These are phyloP conservation scores for Chrysoporthe puriensis DNA, from an alignment of 2,329 filamentous ascomycete genomes.

Conservation along the genomic window DNA sequence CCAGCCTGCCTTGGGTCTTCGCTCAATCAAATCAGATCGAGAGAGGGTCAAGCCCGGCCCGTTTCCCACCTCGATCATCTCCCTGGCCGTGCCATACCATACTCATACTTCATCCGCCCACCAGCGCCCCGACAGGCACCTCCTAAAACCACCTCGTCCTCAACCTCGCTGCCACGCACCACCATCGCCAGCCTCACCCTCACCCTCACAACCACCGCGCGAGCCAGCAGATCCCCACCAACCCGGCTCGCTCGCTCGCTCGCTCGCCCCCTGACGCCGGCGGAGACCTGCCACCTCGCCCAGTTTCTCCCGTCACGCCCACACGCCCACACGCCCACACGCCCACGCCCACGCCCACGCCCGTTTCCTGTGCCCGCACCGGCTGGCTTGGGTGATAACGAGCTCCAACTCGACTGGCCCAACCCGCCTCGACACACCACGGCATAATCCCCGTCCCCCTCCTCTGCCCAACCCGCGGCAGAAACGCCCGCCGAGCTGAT, in stretches of 20 bases:
- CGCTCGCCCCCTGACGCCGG: constrained; percentile 11
- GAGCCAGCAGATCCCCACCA: neutral
- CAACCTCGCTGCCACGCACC: neutral
- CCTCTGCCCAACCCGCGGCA: constrained; percentile 13
- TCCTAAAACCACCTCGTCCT: constrained; percentile 13
- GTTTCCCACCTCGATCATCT: constrained; percentile 9
- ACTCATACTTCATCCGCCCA: constrained; percentile 10
- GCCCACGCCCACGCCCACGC: too few relatives aligned
- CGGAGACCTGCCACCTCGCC: constrained; percentile 9
- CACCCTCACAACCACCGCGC: neutral
- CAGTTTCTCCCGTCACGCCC: constrained; percentile 1
- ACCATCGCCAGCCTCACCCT: neutral
- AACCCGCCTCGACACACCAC: neutral
- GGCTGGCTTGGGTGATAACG: neutral
- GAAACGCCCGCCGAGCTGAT: constrained; percentile 7
- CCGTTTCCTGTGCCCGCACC: too few relatives aligned
- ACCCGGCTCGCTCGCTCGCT: neutral
- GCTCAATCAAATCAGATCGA: neutral
- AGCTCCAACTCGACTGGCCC: constrained; percentile 1
- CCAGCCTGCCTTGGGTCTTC: neutral
- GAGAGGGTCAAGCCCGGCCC: constrained; percentile 4
- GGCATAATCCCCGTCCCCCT: constrained; percentile 11
- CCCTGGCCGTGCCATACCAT: neutral
- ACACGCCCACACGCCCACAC: too few relatives aligned
- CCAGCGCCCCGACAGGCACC: constrained; percentile 8